Percentiles rank a stretch among this genome's conserved stretches.
These are phyloP conservation scores for Endoconidiophora polonica DNA, from an alignment of 2,329 filamentous ascomycete genomes.

Conservation along the genomic window DNA sequence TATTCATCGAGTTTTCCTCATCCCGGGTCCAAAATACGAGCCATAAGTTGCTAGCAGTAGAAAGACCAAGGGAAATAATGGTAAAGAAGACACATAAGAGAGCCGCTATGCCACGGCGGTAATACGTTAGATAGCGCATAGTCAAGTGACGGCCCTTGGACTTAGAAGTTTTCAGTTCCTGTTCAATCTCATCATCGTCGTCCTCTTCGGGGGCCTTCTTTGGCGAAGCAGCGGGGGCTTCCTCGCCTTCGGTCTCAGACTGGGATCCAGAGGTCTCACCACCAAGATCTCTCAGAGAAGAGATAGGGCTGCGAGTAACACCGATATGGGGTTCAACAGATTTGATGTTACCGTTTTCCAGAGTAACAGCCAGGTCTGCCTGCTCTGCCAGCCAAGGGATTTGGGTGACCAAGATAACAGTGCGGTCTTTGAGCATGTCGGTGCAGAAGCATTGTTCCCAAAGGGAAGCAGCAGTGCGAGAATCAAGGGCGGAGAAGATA, in stretches of 20 bases:
- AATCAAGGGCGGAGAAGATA: conserved; percentile 41
- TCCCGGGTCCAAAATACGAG: conserved; percentile 28
- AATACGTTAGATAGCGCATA: conserved; percentile 28
- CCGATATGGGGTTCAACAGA: conserved; percentile 29
- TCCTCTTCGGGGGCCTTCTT: neutral
- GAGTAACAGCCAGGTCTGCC: conserved; percentile 28
- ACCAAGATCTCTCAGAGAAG: conserved; percentile 19
- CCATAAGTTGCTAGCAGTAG: conserved; percentile 22
- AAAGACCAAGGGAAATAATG: conserved; percentile 5
- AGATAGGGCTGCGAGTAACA: conserved; percentile 22
- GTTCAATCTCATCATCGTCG: conserved; percentile 11
- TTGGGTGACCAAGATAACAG: conserved; percentile 40
- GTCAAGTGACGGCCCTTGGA: conserved; percentile 10
- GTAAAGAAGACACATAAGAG: conserved; percentile 5
- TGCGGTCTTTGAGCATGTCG: conserved; percentile 35
- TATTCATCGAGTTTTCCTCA: conserved; percentile 23
- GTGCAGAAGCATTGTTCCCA: conserved; percentile 42
- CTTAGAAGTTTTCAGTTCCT: conserved; percentile 12
- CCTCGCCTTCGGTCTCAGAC: conserved; percentile 2
- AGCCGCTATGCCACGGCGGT: conserved; percentile 7
- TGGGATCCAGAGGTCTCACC: conserved; percentile 14
- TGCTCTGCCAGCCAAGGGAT: conserved; percentile 35
- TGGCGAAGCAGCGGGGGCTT: neutral
- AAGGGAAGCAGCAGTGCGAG: conserved; percentile 37
- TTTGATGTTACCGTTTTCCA: conserved; percentile 30